These are phyloP conservation scores for Bryoerythrophyllum caledonicum DNA, from an alignment of 225 moss, liverwort and hornwort genomes.

Conservation along the genomic window DNA sequence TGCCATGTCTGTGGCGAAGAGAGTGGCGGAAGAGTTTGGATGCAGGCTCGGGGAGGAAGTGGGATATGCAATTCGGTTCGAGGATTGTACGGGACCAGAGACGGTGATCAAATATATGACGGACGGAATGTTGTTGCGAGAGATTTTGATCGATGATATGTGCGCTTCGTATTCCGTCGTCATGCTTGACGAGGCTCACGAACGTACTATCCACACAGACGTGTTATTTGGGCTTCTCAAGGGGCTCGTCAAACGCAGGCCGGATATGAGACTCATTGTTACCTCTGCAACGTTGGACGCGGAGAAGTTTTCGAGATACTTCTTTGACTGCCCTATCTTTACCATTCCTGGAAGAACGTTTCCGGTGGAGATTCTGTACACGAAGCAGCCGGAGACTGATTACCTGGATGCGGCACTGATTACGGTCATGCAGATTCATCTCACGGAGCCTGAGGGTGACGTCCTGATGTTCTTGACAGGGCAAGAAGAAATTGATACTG, in stretches of 20 bases:
- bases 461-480: conserved; percentile 90
- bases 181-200: conserved; percentile 98
- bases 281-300: conserved; percentile 98
- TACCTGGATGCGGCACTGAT: conserved; percentile 93
- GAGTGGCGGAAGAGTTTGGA: conserved; percentile 96
- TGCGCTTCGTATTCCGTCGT: conserved; percentile 83
- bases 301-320: conserved; percentile 96
- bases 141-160: conserved; percentile 81
- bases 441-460: conserved; percentile 96
- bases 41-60: conserved; percentile 97
- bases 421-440: conserved; percentile 97
- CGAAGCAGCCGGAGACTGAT: conserved; percentile 87
- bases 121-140: conserved; percentile 87
- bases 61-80: conserved; percentile 92
- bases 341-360: conserved; percentile 94
- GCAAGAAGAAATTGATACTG: conserved; percentile 97
- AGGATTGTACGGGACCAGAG: conserved; percentile 95
- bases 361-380: conserved; percentile 86
- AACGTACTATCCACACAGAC: conserved; percentile 90
- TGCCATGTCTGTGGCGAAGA: conserved; percentile 96
- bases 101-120: conserved; percentile 99
- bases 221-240: conserved; percentile 93
- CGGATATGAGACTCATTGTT: conserved; percentile 90
- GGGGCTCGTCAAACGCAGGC: conserved; percentile 78
- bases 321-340: conserved; percentile 95